A percentile compares a stretch with the other conserved stretches of the same genome.
Evolutionary conservation across 345 rosid genomes (phyloP).

Genomic region (Brassica napus): Da-Ae NC_063444.1:49457501-49458000

Average conservation of each 20-base stretch:
- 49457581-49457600: constrained; percentile 27
- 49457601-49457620: constrained; percentile 3
- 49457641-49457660: constrained; percentile 1
- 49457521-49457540: constrained; percentile 51
- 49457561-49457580: constrained; percentile 43
- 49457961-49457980: constrained; percentile 35
- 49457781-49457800: too few relatives aligned
- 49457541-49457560: constrained; percentile 56
- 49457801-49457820: not conserved
- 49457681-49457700: too few relatives aligned
- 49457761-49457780: too few relatives aligned
- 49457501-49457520: constrained; percentile 58
- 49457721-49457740: not conserved
- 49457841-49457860: constrained; percentile 41
- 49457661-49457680: not conserved
- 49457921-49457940: constrained; percentile 33
- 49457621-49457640: not conserved
- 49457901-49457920: constrained; percentile 33
- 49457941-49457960: constrained; percentile 34
- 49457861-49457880: constrained; percentile 24
- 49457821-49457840: constrained; percentile 42
- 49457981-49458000: constrained; percentile 26
- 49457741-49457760: too few relatives aligned
- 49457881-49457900: constrained; percentile 30
- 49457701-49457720: too few relatives aligned